Base-by-base conservation (phyloP, 1,284 basidiomycete species). In the Kwoniella shivajii region DNA sequence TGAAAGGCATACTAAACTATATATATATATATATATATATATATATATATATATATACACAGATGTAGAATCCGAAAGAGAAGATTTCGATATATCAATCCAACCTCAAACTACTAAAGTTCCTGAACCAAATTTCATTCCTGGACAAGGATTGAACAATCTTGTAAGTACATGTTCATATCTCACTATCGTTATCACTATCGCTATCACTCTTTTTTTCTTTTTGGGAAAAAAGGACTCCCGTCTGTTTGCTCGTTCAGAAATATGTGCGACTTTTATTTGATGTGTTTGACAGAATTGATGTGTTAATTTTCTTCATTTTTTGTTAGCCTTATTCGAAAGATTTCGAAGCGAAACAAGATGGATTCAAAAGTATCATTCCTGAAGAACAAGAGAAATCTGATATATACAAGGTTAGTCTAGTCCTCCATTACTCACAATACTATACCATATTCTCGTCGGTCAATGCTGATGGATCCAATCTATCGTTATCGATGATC, bases 321-420 rank as follows among this genome's bases (percentile, higher is more conserved):
- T 33, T 26, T 54, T 44, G 27, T 9, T 7, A 76, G 68, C 71
- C 73, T 4, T 62, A 61, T 11, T 66, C 73, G 18, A 63, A 71
- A 11, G 79, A 81, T 1, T 77, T 80, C n/a, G 44, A 61, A 11
- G 82, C 82, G 0, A 72, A 80, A 54, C 75, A 81, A 34, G 75
- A 72, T 16, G 83, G 82, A n/a, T 88, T 84, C 82, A 84, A 79
- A 55, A 78, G 79, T 30, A 76, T 88, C 50, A 81, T 86, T 61
- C 78, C 85, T 0, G 72, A 80, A 7, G 77, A 79, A 38, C 78
- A 84, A 48, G 78, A 80, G 11, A 65, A 64, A 18, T 53, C 49
- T 6, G 53, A 64, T 33, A 56, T 73, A 30, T 78, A 78, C 71
- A 77, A 76, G 66, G 85, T 84, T 56, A 36, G 80, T 69, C 29